Percentiles rank a stretch among this genome's conserved stretches.
These are phyloP conservation scores for Ormosia emarginata DNA, from an alignment of 306 rosid species.

Conservation along the genomic window DNA sequence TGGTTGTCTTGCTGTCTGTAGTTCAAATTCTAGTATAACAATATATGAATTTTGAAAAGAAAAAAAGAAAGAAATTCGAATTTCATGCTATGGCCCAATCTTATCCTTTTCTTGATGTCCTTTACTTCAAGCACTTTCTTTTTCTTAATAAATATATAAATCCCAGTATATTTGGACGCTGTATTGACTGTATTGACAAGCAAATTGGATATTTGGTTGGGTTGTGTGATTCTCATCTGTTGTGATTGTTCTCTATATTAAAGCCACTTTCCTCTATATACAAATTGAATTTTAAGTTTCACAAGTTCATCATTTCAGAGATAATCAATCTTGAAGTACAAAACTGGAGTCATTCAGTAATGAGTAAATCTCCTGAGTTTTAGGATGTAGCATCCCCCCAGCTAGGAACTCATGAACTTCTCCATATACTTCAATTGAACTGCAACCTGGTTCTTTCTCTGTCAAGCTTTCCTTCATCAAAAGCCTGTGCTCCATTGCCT, in stretches of 20 bases:
- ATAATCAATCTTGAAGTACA: neutral
- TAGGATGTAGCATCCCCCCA: constrained; percentile 63
- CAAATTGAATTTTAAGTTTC: neutral
- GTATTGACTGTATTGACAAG: constrained; percentile 1
- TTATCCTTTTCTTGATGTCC: neutral
- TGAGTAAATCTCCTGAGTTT: constrained; percentile 59
- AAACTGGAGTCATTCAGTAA: constrained; percentile 39
- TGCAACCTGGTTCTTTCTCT: constrained; percentile 84
- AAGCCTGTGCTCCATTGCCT: constrained; percentile 62
- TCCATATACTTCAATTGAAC: constrained; percentile 76
- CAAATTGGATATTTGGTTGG: neutral
- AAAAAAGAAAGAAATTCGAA: neutral
- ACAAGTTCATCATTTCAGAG: neutral
- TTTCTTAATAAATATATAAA: neutral
- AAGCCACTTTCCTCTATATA: neutral
- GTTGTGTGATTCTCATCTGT: neutral
- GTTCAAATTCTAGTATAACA: neutral
- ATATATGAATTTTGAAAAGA: neutral
- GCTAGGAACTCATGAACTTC: constrained; percentile 81
- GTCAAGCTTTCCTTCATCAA: constrained; percentile 54
- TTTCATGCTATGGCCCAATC: neutral
- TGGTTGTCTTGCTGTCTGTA: too few species aligned
- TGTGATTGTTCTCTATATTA: neutral
- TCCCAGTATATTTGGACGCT: neutral
- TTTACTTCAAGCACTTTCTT: neutral